These are phyloP conservation scores for Jamesozyma rosinii DNA, from an alignment of 805 yeast species.

Conservation along the genomic window DNA sequence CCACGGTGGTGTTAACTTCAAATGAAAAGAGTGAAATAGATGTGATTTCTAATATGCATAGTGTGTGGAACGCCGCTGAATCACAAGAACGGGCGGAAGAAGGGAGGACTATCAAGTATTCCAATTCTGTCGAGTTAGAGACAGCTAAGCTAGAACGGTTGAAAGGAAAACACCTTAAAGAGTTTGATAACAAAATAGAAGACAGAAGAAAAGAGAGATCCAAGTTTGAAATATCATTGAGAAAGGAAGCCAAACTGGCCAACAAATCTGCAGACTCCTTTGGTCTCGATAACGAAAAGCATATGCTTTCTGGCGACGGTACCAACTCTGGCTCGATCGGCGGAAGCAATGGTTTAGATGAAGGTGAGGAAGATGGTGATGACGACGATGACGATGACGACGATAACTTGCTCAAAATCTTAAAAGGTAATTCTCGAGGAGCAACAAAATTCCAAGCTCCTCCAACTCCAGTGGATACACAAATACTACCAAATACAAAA, in stretches of 20 bases:
- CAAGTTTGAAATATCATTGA: slow-evolving; percentile 27
- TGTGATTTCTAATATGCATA: slow-evolving; percentile 11
- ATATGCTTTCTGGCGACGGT: neutral
- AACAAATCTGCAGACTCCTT: slow-evolving; percentile 11
- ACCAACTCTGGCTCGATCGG: neutral
- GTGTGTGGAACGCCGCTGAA: slow-evolving; percentile 43
- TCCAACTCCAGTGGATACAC: slow-evolving; percentile 25
- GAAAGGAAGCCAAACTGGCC: slow-evolving; percentile 25
- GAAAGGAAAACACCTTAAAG: slow-evolving; percentile 40
- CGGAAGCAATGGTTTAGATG: neutral
- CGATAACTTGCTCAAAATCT: slow-evolving; percentile 12
- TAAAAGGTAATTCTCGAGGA: slow-evolving; percentile 4
- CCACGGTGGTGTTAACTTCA: slow-evolving; percentile 64
- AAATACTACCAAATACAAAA: slow-evolving; percentile 17
- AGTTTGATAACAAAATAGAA: slow-evolving; percentile 40
- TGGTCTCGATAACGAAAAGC: neutral
- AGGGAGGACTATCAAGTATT: slow-evolving; percentile 51
- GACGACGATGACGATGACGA: slow-evolving; percentile 25
- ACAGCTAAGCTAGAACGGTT: slow-evolving; percentile 41
- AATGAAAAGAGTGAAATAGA: slow-evolving; percentile 15
- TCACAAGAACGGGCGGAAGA: slow-evolving; percentile 41
- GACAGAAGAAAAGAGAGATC: slow-evolving; percentile 36
- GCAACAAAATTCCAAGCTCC: slow-evolving; percentile 3
- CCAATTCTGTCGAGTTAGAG: slow-evolving; percentile 32
- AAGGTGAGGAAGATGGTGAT: neutral